phyloP scores from a whole-genome alignment of 2,329 filamentous ascomycete species.

The Elsinoe necatrix region DNA sequence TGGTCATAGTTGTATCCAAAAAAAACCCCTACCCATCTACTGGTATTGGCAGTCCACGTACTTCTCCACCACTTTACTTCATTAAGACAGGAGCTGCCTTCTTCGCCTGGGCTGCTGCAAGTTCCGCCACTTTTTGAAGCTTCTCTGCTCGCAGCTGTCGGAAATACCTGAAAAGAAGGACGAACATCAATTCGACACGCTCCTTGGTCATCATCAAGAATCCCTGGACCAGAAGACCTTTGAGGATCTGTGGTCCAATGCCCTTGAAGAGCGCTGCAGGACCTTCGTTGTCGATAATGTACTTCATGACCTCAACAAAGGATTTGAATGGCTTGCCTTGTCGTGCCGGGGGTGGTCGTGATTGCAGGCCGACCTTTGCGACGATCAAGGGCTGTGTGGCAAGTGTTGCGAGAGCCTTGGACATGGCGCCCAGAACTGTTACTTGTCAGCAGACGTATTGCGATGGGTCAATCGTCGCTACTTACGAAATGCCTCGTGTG shows the following conservation, averaged over 20 bases:
- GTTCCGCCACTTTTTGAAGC: slow-evolving; percentile 57
- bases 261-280: slow-evolving; percentile 84
- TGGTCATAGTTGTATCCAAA: neutral
- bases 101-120: slow-evolving; percentile 53
- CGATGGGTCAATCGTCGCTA: slow-evolving; percentile 23
- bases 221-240: slow-evolving; percentile 88
- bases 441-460: slow-evolving; percentile 10
- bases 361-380: slow-evolving; percentile 93
- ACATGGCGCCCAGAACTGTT: slow-evolving; percentile 75
- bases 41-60: neutral
- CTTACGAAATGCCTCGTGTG: slow-evolving; percentile 87
- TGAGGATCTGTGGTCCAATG: slow-evolving; percentile 85
- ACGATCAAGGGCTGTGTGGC: slow-evolving; percentile 93
- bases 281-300: slow-evolving; percentile 86
- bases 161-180: slow-evolving; percentile 77
- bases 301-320: slow-evolving; percentile 89
- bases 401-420: slow-evolving; percentile 85
- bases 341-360: slow-evolving; percentile 73
- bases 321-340: slow-evolving; percentile 87
- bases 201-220: slow-evolving; percentile 99
- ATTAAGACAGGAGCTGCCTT: slow-evolving; percentile 39
- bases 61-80: slow-evolving; percentile 34
- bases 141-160: slow-evolving; percentile 61
- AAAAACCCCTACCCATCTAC: slow-evolving; percentile 7
- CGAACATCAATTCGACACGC: slow-evolving; percentile 79